Conservation (phyloP, 75 land plant genomes). For the Ceratopteris richardii region DNA sequence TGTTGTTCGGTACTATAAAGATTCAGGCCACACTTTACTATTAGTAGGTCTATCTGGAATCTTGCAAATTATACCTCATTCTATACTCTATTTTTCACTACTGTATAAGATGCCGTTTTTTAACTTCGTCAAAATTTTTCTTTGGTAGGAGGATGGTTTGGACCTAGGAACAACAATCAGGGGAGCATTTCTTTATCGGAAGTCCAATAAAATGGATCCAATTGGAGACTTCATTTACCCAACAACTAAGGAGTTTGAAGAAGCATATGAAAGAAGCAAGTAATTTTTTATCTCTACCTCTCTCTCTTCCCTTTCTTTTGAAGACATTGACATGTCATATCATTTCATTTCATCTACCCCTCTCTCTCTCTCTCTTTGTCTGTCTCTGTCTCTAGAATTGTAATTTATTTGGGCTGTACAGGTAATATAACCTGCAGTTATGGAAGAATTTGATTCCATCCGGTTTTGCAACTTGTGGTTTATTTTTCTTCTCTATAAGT, state of each 20-base stretch:
- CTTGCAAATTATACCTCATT: not conserved
- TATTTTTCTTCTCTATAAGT: no score
- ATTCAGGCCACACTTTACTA: constrained; percentile 79
- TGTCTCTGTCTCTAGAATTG: no score
- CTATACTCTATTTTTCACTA: no score
- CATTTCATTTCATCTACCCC: no score
- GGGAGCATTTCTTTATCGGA: constrained; percentile 52
- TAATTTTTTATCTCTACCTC: not conserved
- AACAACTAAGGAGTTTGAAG: constrained; percentile 42
- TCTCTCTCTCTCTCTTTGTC: constrained; percentile 1
- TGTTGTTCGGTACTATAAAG: constrained; percentile 64
- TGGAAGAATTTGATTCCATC: no score
- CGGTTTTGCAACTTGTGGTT: no score
- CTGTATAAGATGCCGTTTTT: no score
- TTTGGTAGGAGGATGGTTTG: constrained; percentile 80
- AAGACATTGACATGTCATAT: no score
- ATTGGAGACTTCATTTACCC: constrained; percentile 61
- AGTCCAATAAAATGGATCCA: constrained; percentile 41
- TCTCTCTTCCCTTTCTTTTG: not conserved
- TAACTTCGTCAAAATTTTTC: no score
- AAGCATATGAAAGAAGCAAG: constrained; percentile 23
- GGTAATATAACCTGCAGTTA: no score
- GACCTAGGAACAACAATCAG: constrained; percentile 65
- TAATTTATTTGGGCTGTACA: no score
- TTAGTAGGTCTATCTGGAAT: constrained; percentile 43